phyloP scores from a whole-genome alignment of 2,329 filamentous ascomycete species.

The Clarireedia sp. region DNA sequence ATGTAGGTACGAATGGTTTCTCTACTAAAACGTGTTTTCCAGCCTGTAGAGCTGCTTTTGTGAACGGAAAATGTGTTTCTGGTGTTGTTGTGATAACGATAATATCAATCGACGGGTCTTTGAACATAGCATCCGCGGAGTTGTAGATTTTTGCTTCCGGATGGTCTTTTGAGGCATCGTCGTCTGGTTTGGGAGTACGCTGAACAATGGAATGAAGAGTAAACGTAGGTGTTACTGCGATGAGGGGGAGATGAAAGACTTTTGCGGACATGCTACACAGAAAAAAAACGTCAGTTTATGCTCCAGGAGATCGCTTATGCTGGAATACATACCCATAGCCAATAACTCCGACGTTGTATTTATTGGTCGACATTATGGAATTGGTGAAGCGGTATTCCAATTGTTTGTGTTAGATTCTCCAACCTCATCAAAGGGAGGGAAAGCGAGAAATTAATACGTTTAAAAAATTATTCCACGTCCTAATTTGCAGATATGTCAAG shows the following conservation, averaged over 20 bases:
- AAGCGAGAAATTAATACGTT: too few relatives aligned
- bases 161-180: conserved; percentile 63
- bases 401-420: too few relatives aligned
- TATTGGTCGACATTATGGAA: too few relatives aligned
- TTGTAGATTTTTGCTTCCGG: conserved; percentile 58
- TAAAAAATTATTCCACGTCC: too few relatives aligned
- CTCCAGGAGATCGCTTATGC: too few relatives aligned
- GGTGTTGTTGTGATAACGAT: conserved; percentile 67
- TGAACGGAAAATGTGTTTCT: conserved; percentile 59
- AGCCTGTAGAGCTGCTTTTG: conserved; percentile 55
- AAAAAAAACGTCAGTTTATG: not conserved
- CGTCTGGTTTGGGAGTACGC: conserved; percentile 53
- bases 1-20: conserved; percentile 73
- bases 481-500: too few relatives aligned
- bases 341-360: not conserved
- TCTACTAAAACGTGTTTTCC: conserved; percentile 76
- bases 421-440: too few relatives aligned
- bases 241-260: conserved; percentile 77
- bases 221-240: conserved; percentile 55
- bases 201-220: conserved; percentile 70
- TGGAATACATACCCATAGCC: not conserved
- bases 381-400: too few relatives aligned
- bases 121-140: conserved; percentile 52
- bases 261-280: conserved; percentile 53
- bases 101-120: conserved; percentile 58